These are phyloP conservation scores for Solanum gracilifrons DNA, from an alignment of 257 asterid genomes.

Conservation along the genomic window DNA sequence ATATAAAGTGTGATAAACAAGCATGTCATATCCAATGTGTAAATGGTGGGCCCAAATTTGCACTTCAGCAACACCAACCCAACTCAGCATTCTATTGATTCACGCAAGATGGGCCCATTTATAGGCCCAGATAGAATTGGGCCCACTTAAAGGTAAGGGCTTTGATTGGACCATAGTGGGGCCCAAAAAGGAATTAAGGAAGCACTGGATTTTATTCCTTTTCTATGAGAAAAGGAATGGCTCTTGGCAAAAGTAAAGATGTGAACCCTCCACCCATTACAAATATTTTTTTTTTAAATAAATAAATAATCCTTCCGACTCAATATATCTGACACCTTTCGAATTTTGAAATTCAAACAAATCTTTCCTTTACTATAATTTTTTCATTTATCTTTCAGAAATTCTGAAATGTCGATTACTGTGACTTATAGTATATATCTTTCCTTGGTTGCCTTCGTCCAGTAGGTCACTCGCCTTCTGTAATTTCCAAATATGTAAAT, in stretches of 20 bases:
- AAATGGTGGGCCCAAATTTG: constrained; percentile 48
- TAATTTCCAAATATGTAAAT: background rate
- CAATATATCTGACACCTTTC: background rate
- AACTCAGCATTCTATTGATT: constrained; percentile 38
- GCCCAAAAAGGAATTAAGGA: constrained; percentile 24
- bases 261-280: constrained; percentile 43
- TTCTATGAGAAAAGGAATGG: constrained; percentile 45
- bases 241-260: constrained; percentile 29
- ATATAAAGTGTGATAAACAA: background rate
- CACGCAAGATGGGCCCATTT: constrained; percentile 38
- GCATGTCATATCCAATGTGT: constrained; percentile 19
- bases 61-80: constrained; percentile 63
- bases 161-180: constrained; percentile 15
- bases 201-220: constrained; percentile 39
- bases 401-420: background rate
- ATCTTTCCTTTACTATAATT: background rate
- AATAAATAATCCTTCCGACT: background rate
- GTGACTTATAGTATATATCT: too few species aligned
- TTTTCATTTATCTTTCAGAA: background rate
- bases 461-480: too few species aligned
- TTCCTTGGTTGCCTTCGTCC: too few species aligned
- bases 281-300: background rate
- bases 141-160: constrained; percentile 25
- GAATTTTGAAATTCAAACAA: background rate
- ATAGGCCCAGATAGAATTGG: constrained; percentile 11